These are phyloP conservation scores for Exophiala calicioides DNA, from an alignment of 2,329 filamentous ascomycete species.

Conservation along the genomic window DNA sequence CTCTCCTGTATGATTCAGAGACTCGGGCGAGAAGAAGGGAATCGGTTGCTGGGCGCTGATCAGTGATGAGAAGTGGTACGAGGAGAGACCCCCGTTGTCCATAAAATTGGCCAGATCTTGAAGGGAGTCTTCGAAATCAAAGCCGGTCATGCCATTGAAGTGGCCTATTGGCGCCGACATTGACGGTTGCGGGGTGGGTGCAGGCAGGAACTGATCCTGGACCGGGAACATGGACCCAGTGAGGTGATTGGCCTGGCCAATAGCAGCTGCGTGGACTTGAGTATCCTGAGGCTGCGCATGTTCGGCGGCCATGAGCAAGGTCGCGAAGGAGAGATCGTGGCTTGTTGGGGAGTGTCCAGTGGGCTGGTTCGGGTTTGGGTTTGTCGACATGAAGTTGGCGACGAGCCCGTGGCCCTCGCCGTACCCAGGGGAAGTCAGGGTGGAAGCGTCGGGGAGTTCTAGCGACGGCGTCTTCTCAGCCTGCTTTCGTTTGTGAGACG, in stretches of 20 bases:
- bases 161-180: conserved; percentile 36
- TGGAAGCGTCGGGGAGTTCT: conserved; percentile 10
- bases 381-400: conserved; percentile 14
- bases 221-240: conserved; percentile 13
- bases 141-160: conserved; percentile 35
- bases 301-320: conserved; percentile 45
- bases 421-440: conserved; percentile 11
- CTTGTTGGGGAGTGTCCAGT: conserved; percentile 17
- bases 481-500: conserved; percentile 10
- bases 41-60: conserved; percentile 45
- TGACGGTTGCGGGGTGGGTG: conserved; percentile 41
- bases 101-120: conserved; percentile 42
- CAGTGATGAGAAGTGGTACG: conserved; percentile 42
- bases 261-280: conserved; percentile 29
- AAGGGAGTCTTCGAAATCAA: conserved; percentile 37
- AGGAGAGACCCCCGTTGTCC: conserved; percentile 40
- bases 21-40: conserved; percentile 45
- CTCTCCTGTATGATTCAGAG: conserved; percentile 37
- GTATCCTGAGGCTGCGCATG: conserved; percentile 41
- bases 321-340: conserved; percentile 39
- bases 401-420: conserved; percentile 26
- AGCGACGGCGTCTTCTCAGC: conserved; percentile 7
- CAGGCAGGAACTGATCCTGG: conserved; percentile 34
- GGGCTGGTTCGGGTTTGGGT: conserved; percentile 5
- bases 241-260: conserved; percentile 15